phyloP scores from a whole-genome alignment of 495 filamentous ascomycete species.

The Penicillium fimorum region DNA sequence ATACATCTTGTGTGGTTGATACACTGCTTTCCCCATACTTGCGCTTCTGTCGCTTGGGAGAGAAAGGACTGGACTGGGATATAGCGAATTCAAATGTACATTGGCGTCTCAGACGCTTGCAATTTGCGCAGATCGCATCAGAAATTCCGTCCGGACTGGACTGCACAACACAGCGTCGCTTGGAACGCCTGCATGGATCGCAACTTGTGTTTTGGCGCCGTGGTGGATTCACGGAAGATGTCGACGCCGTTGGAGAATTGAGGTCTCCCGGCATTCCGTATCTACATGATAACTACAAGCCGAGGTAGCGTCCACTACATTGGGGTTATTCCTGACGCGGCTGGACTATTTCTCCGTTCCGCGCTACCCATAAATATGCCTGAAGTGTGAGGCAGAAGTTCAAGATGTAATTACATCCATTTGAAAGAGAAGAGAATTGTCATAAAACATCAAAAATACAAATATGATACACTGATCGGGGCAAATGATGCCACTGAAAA shows the following conservation, averaged over 20 bases:
- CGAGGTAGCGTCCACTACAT: no score
- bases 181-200: slow-evolving; percentile 28
- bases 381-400: background rate
- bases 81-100: slow-evolving; percentile 30
- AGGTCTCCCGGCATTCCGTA: slow-evolving; percentile 10
- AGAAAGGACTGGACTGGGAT: slow-evolving; percentile 4
- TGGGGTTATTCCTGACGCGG: background rate
- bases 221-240: background rate
- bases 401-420: background rate
- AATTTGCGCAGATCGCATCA: slow-evolving; percentile 16
- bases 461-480: background rate
- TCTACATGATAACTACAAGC: slow-evolving; percentile 1
- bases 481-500: no score
- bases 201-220: slow-evolving; percentile 32
- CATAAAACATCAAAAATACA: background rate
- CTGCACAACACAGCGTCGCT: slow-evolving; percentile 26
- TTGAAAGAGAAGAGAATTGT: background rate
- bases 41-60: slow-evolving; percentile 6
- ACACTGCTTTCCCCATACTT: background rate
- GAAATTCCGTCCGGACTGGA: background rate
- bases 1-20: background rate
- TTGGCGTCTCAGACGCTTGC: slow-evolving; percentile 19
- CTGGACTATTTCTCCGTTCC: slow-evolving; percentile 3
- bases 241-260: background rate
- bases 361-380: background rate